These are phyloP conservation scores for Aspergillus felis DNA, from an alignment of 2,329 filamentous ascomycete species.

Conservation along the genomic window DNA sequence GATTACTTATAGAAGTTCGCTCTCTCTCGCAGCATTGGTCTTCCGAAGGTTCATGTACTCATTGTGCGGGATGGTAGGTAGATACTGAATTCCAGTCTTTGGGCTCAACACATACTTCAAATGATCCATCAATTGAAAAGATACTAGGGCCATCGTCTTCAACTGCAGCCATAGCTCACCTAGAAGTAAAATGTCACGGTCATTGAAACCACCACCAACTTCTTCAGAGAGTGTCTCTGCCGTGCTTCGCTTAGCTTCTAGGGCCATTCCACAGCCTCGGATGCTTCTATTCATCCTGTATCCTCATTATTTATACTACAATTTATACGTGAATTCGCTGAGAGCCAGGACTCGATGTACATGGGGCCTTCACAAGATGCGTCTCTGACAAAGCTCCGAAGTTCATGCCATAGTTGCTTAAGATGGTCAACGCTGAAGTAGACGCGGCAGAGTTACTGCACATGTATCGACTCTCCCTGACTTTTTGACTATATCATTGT, in stretches of 20 bases:
- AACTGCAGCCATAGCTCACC: background rate
- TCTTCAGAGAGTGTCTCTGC: background rate
- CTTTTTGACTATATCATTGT: background rate
- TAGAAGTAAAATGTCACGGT: too few relatives aligned
- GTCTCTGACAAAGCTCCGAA: background rate
- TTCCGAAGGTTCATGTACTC: background rate
- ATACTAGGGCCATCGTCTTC: background rate
- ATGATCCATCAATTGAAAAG: background rate
- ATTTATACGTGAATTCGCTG: background rate
- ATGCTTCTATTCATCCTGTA: background rate
- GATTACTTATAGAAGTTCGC: background rate
- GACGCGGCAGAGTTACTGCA: background rate
- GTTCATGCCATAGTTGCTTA: background rate
- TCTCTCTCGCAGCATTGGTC: background rate
- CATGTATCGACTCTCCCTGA: background rate
- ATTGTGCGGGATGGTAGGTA: background rate
- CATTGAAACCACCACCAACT: background rate
- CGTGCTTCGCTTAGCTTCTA: background rate
- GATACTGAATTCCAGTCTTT: background rate
- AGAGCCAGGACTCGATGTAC: background rate
- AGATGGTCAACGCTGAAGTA: background rate
- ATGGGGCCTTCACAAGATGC: background rate
- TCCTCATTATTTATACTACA: background rate
- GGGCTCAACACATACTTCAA: background rate
- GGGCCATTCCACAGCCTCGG: too few relatives aligned